Evolutionary conservation across 2,329 filamentous ascomycete species (phyloP), one percentile per base, ranked within the genome.

Genomic region (Westerdykella ornata): DNA sequence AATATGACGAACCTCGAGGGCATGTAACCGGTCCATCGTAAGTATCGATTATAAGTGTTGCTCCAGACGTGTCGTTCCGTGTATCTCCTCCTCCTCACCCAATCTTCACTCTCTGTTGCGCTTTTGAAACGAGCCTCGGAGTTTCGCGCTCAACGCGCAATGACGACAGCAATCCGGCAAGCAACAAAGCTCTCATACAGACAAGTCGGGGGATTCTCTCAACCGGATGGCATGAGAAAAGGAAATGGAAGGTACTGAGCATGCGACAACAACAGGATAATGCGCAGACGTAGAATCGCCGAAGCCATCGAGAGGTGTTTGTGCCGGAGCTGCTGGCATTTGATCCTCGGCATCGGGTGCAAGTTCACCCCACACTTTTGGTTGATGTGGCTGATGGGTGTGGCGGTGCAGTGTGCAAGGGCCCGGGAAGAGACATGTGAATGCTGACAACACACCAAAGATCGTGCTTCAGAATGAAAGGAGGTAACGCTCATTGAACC

Each of bases 21-120:
- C 57, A 12, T 61, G 55, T 48, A 65, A 51, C 30, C 53, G 48
- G 35, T 65, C 60, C 62, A 65, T 65, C 38, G 39, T 26, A 11
- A 9, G 22, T 26, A 8, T 32, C 44, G 36, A 14, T 6, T 13
- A 35, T 34, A 43, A 4, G 43, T 33, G n/a, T 5, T 7, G 9
- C 8, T 14, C n/a, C 8, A 13, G 14, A 33, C 30, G 30, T 33
- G 16, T 15, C 14, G 26, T n/a, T 35, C 40, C 28, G 39, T 38
- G 44, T 41, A 7, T 4, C 22, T 26, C 22, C 22, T 26, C 22
- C 22, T 26, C 22, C 12, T 26, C 16, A 30, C 13, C 30, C 33
- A 41, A 16, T 29, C 29, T 11, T 37, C 38, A 19, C 32, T 40
- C 26, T 19, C 28, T 26, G 22, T 26, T 26, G 22, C 22, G 12